phyloP scores from a whole-genome alignment of 192 early-diverging fungal genomes.

The Coemansia sp. region DNA sequence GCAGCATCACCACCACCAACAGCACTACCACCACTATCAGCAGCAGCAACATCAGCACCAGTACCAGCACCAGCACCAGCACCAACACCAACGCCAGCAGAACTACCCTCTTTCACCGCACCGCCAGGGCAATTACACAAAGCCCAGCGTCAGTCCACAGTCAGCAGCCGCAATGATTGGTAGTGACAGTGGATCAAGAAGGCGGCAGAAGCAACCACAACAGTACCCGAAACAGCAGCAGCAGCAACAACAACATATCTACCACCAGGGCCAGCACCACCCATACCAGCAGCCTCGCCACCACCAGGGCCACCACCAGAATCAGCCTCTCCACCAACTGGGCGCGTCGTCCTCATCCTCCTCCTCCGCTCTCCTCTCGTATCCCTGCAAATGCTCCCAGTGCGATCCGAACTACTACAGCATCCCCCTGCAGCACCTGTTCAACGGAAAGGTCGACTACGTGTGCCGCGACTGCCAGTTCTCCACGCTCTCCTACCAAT shows the following conservation, averaged over 20 bases:
- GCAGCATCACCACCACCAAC: neutral
- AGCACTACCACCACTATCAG: neutral
- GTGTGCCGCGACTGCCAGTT: slow-evolving; percentile 52
- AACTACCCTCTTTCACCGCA: slow-evolving; percentile 1
- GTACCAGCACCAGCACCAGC: neutral
- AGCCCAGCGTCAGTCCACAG: slow-evolving; percentile 3
- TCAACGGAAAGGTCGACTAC: slow-evolving; percentile 39
- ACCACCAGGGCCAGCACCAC: slow-evolving; percentile 17
- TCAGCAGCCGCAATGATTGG: slow-evolving; percentile 2
- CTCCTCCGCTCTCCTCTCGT: slow-evolving; percentile 2
- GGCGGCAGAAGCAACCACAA: neutral
- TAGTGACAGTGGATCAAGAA: neutral
- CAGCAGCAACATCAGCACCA: neutral
- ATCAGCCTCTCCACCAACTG: slow-evolving; percentile 13
- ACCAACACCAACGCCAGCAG: neutral
- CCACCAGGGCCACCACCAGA: slow-evolving; percentile 16
- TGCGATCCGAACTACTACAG: slow-evolving; percentile 55
- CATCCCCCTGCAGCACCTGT: slow-evolving; percentile 32
- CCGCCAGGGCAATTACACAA: neutral
- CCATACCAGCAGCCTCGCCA: slow-evolving; percentile 16
- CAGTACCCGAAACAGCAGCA: neutral
- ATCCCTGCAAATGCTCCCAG: slow-evolving; percentile 49
- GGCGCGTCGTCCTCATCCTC: slow-evolving; percentile 3
- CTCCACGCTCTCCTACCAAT: slow-evolving; percentile 26
- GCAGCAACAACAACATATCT: slow-evolving; percentile 17